Conservation (phyloP, 768 basidiomycete species). For the Tricholoma saponaceum region DNA sequence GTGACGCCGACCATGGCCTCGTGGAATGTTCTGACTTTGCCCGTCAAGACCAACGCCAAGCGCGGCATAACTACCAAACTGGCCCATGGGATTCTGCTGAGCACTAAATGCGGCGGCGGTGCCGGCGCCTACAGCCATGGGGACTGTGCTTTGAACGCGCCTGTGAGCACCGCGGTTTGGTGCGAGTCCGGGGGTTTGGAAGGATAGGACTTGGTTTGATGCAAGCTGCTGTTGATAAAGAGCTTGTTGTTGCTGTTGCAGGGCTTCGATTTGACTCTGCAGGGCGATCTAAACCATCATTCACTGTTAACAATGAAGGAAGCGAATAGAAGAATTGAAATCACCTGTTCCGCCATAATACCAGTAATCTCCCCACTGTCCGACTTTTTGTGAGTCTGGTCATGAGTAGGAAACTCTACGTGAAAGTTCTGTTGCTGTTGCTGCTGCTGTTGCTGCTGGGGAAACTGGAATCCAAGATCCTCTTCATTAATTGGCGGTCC, state of each 20-base stretch:
- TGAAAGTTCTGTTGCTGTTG: constrained; percentile 12
- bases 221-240: constrained; percentile 89
- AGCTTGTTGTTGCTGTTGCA: constrained; percentile 88
- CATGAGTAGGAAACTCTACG: constrained; percentile 23
- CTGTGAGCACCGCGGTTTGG: constrained; percentile 64
- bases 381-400: constrained; percentile 47
- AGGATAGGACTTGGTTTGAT: constrained; percentile 79
- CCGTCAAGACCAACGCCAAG: constrained; percentile 60
- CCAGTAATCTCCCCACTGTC: constrained; percentile 78
- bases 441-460: constrained; percentile 37
- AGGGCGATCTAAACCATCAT: constrained; percentile 63
- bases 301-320: constrained; percentile 4
- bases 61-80: constrained; percentile 53
- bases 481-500: constrained; percentile 79
- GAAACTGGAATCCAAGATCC: constrained; percentile 79
- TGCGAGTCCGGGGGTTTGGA: constrained; percentile 71
- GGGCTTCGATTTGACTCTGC: constrained; percentile 85
- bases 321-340: constrained; percentile 15
- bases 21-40: constrained; percentile 62
- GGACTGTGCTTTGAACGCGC: constrained; percentile 84
- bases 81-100: constrained; percentile 59
- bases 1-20: constrained; percentile 85
- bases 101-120: constrained; percentile 39
- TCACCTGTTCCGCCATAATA: constrained; percentile 96
- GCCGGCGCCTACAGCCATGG: constrained; percentile 46